A percentile compares a stretch with the other conserved stretches of the same genome.
phyloP scores from a whole-genome alignment of 768 basidiomycete species.

The Chalciporus chontae region DNA sequence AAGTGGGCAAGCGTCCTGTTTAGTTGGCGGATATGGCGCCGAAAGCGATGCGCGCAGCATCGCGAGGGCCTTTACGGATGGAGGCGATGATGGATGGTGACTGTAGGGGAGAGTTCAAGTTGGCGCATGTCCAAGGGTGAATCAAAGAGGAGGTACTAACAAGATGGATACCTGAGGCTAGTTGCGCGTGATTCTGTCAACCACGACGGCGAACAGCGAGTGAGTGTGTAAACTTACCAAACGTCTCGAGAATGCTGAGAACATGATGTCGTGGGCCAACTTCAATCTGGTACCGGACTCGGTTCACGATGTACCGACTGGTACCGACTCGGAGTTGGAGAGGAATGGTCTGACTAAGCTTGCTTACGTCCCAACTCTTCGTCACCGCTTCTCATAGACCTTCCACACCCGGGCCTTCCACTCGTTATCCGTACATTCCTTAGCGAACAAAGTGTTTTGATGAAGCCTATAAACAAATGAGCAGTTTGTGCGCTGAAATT shows the following conservation, averaged over 20 bases:
- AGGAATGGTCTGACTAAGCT: too few relatives aligned
- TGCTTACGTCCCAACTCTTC: too few relatives aligned
- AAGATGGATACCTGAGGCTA: slow-evolving; percentile 66
- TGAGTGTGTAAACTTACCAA: slow-evolving; percentile 24
- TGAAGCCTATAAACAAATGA: too few relatives aligned
- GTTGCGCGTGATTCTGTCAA: not conserved
- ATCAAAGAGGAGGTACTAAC: slow-evolving; percentile 34
- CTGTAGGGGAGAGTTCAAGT: slow-evolving; percentile 35
- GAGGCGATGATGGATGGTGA: slow-evolving; percentile 62
- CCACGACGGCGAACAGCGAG: not conserved
- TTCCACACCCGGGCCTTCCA: too few relatives aligned
- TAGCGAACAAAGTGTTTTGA: too few relatives aligned
- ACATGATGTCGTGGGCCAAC: slow-evolving; percentile 20
- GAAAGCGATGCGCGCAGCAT: slow-evolving; percentile 59
- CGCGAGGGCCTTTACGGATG: slow-evolving; percentile 57
- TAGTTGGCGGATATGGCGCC: slow-evolving; percentile 56
- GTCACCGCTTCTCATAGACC: too few relatives aligned
- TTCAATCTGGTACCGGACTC: not conserved
- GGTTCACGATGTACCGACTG: too few relatives aligned
- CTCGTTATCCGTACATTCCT: too few relatives aligned
- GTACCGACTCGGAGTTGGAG: too few relatives aligned
- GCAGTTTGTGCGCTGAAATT: too few relatives aligned
- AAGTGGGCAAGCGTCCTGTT: slow-evolving; percentile 47
- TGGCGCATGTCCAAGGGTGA: slow-evolving; percentile 7
- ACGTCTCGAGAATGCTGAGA: slow-evolving; percentile 36